A percentile compares a stretch with the other conserved stretches of the same genome.
phyloP scores from a whole-genome alignment of 352 stramenopile species.

The Saprolegnia diclina region DNA sequence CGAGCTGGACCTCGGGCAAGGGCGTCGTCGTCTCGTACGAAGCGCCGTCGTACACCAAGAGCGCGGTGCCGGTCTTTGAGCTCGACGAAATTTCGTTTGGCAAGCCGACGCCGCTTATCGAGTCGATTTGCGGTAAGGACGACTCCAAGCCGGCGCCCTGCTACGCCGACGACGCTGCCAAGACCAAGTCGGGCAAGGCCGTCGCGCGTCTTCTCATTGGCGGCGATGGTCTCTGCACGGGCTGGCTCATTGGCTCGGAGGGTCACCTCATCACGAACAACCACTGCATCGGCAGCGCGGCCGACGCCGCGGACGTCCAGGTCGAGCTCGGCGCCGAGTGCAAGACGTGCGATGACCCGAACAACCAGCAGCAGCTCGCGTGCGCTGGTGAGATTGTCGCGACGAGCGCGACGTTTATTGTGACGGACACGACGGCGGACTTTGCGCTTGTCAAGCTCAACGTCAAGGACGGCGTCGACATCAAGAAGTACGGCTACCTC shows the following conservation, averaged over 20 bases:
- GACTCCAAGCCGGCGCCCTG: background rate
- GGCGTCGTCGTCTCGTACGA: conserved; percentile 18
- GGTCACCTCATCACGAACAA: conserved; percentile 68
- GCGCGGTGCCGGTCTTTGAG: background rate
- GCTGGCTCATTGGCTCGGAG: conserved; percentile 55
- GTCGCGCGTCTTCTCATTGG: conserved; percentile 53
- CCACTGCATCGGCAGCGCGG: conserved; percentile 41
- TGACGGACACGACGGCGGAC: conserved; percentile 41
- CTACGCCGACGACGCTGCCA: background rate
- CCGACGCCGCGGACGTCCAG: conserved; percentile 34
- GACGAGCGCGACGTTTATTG: conserved; percentile 35
- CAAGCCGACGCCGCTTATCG: background rate
- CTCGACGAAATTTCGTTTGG: background rate
- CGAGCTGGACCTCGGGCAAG: background rate
- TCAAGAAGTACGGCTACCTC: conserved; percentile 30
- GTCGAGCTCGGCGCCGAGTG: conserved; percentile 53
- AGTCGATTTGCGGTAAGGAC: conserved; percentile 7
- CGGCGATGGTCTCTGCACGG: conserved; percentile 34
- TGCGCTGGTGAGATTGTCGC: conserved; percentile 39
- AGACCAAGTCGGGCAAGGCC: conserved; percentile 34
- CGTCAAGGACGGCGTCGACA: conserved; percentile 27
- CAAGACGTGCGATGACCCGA: conserved; percentile 18
- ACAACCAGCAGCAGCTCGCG: conserved; percentile 30
- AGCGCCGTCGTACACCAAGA: background rate
- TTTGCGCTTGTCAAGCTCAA: conserved; percentile 53